Base-by-base conservation (phyloP, 129 eudicot species). In the Dittrichia graveolens region DNA sequence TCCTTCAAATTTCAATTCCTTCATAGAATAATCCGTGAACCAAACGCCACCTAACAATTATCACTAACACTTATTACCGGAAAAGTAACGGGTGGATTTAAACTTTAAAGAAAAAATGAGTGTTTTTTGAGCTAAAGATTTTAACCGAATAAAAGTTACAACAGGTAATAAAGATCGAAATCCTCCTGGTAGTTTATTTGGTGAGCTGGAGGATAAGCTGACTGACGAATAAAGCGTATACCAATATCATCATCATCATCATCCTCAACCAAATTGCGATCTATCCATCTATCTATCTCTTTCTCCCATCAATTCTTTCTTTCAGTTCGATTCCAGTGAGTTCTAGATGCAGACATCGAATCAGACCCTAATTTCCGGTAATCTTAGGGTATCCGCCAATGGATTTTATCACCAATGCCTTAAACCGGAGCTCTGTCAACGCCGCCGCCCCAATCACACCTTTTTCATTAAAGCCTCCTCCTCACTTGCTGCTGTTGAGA, bases 401-500 rank as follows among this genome's bases (percentile, higher is more conserved):
- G 82, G 79, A 8, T 72, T 84, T 11, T 82, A 80, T 67, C 61
- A 75, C 9, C 86, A 82, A n/a, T 47, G 70, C 72, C 48, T 34
- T 1, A 79, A 74, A 56, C 49, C 78, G 31, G 13, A 16, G 71
- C 76, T 64, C 3, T 5, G 39, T 61, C 67, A 61, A 61, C 67
- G 67, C 31, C 67, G 67, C 31, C 52, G 53, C 8, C 69, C 37
- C 31, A 52, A 67, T 5, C 3, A 8, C 53, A 37, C 62, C 39
- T 39, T 61, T 48, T 73, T 82, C 18, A 49, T 78, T 1, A 82
- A 74, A 63, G 92, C 95, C 45, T 87, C 97, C 59, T 90, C 95
- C 45, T 87, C 97, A 0, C 62, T 87, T 61, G 38, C 67, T 81
- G 91, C 95, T 38, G 84, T 79, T 6, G 97, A 81, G 70, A 85